These are phyloP conservation scores for Schizochytrium sp. DNA, from an alignment of 108 stramenopile genomes.

Conservation along the genomic window DNA sequence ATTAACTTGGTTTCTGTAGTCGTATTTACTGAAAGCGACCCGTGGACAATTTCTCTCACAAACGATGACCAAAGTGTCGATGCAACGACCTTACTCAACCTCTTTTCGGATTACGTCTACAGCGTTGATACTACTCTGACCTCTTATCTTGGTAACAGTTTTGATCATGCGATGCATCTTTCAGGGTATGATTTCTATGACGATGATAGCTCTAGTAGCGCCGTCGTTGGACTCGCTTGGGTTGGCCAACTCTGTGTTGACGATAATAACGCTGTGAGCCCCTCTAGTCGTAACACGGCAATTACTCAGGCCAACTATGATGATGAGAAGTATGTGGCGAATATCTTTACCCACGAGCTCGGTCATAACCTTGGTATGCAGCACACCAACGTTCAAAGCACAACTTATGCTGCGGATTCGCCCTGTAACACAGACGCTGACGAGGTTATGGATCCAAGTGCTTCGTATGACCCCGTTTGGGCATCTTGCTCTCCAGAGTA, in stretches of 20 bases:
- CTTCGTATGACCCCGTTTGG: conserved; percentile 38
- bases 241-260: not conserved
- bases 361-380: conserved; percentile 53
- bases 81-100: not conserved
- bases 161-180: not conserved
- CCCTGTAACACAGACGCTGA: not conserved
- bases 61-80: not conserved
- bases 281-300: conserved; percentile 10
- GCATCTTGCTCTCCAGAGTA: conserved; percentile 21
- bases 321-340: conserved; percentile 27
- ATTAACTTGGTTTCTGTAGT: not conserved
- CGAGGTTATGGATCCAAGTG: conserved; percentile 27
- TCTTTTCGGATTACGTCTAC: not conserved
- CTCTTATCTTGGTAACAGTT: not conserved
- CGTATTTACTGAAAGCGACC: not conserved
- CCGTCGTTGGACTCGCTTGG: conserved; percentile 45
- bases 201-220: not conserved
- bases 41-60: not conserved
- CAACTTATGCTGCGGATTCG: not conserved
- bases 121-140: not conserved
- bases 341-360: conserved; percentile 30
- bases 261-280: not conserved
- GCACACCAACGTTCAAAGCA: not conserved
- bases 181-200: conserved; percentile 30
- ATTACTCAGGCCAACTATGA: conserved; percentile 41